Conservation (phyloP, 495 filamentous ascomycete species). For the Penicillium simplicissimum region DNA sequence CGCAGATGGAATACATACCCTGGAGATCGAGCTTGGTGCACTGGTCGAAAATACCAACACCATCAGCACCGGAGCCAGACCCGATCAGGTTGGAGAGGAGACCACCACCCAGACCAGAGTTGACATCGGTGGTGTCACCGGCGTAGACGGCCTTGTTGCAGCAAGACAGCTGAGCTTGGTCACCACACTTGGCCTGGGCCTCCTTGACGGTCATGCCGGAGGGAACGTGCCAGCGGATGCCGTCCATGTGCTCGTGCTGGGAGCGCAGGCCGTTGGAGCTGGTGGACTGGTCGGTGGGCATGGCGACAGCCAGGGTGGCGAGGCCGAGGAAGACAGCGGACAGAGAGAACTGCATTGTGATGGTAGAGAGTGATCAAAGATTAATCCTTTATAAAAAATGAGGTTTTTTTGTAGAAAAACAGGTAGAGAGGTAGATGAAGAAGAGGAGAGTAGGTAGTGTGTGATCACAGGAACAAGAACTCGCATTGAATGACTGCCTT, state of each 20-base stretch:
- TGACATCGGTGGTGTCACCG: slow-evolving; percentile 43
- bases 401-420: slow-evolving; percentile 30
- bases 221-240: slow-evolving; percentile 37
- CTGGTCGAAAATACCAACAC: slow-evolving; percentile 38
- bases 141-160: slow-evolving; percentile 48
- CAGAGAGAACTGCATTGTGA: slow-evolving; percentile 38
- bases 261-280: slow-evolving; percentile 10
- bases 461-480: slow-evolving; percentile 33
- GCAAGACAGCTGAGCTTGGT: slow-evolving; percentile 52
- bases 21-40: slow-evolving; percentile 42
- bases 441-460: slow-evolving; percentile 35
- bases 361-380: slow-evolving; percentile 28
- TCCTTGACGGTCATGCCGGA: slow-evolving; percentile 47
- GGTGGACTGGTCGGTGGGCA: slow-evolving; percentile 17
- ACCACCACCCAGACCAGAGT: slow-evolving; percentile 30
- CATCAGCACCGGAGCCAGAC: slow-evolving; percentile 36
- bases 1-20: background rate
- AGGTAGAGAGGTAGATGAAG: slow-evolving; percentile 33
- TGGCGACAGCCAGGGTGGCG: slow-evolving; percentile 23
- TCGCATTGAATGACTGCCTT: slow-evolving; percentile 14
- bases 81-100: slow-evolving; percentile 35
- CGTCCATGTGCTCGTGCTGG: slow-evolving; percentile 15
- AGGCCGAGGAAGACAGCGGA: slow-evolving; percentile 25
- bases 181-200: slow-evolving; percentile 51
- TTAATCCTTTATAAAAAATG: slow-evolving; percentile 30